A percentile compares a stretch with the other conserved stretches of the same genome.
phyloP scores from a whole-genome alignment of 129 eudicot species.

The Artemisia tridentata region DNA sequence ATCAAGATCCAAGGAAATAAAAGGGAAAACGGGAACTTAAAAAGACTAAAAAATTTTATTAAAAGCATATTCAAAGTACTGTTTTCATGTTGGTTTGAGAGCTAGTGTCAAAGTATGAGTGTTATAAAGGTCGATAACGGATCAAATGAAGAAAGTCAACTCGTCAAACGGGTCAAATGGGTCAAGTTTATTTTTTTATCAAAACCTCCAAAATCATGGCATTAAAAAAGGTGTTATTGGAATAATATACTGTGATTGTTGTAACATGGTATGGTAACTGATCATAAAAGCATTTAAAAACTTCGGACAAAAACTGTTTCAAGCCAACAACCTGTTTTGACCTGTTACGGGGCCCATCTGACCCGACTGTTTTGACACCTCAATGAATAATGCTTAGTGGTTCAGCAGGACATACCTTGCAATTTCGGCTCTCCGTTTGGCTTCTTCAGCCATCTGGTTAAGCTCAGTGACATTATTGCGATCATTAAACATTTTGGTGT shows the following conservation, averaged over 20 bases:
- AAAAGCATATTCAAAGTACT: background rate
- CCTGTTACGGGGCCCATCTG: too few species aligned
- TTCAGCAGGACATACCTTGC: constrained; percentile 57
- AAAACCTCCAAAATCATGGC: too few species aligned
- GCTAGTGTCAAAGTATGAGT: too few species aligned
- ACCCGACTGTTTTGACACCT: background rate
- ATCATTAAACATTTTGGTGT: constrained; percentile 76
- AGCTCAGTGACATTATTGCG: constrained; percentile 75
- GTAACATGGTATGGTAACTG: too few species aligned
- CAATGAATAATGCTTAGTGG: background rate
- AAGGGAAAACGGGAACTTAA: background rate
- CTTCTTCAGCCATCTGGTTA: constrained; percentile 99
- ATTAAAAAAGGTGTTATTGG: too few species aligned
- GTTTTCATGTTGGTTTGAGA: too few species aligned
- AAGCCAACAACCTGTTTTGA: too few species aligned
- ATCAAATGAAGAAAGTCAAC: too few species aligned
- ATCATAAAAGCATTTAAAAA: too few species aligned
- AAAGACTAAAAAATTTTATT: background rate
- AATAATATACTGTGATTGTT: too few species aligned
- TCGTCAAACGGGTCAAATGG: background rate
- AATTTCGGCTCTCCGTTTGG: constrained; percentile 95
- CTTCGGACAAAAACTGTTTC: too few species aligned
- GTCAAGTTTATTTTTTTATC: background rate
- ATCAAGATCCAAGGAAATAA: background rate
- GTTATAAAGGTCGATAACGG: too few species aligned